phyloP scores from a whole-genome alignment of 176 grass and related monocot genomes.

The Typha latifolia region DNA sequence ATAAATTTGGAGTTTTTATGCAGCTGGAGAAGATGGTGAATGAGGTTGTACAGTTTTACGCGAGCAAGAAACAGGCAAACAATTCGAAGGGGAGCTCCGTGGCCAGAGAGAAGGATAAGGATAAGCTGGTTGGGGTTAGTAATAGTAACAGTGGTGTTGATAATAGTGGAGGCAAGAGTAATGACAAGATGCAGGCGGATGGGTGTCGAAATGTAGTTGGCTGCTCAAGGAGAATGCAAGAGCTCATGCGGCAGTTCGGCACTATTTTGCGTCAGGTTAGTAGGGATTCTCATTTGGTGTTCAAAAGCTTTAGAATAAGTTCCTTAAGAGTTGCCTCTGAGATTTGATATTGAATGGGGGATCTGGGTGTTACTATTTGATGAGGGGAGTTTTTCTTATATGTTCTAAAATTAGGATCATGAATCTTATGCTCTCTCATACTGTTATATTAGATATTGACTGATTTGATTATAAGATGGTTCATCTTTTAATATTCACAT shows the following conservation, averaged over 20 bases:
- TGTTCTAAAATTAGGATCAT: neutral
- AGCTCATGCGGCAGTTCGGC: slow-evolving; percentile 64
- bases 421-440: too few species aligned
- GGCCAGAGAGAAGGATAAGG: slow-evolving; percentile 12
- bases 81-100: slow-evolving; percentile 18
- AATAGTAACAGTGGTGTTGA: slow-evolving; percentile 17
- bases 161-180: slow-evolving; percentile 20
- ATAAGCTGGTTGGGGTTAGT: slow-evolving; percentile 18
- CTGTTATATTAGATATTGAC: neutral
- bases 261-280: slow-evolving; percentile 56
- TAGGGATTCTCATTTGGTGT: neutral
- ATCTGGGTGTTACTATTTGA: too few species aligned
- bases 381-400: neutral
- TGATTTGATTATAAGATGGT: neutral
- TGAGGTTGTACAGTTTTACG: slow-evolving; percentile 45
- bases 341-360: too few species aligned
- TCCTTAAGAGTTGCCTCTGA: neutral
- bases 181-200: slow-evolving; percentile 9
- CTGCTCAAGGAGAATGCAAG: slow-evolving; percentile 44
- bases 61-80: slow-evolving; percentile 38
- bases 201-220: slow-evolving; percentile 21
- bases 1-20: slow-evolving; percentile 11
- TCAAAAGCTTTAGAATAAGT: neutral
- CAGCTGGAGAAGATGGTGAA: slow-evolving; percentile 57
- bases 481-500: neutral